Conservation (phyloP, 495 filamentous ascomycete genomes). For the Penicillium pulvis region DNA sequence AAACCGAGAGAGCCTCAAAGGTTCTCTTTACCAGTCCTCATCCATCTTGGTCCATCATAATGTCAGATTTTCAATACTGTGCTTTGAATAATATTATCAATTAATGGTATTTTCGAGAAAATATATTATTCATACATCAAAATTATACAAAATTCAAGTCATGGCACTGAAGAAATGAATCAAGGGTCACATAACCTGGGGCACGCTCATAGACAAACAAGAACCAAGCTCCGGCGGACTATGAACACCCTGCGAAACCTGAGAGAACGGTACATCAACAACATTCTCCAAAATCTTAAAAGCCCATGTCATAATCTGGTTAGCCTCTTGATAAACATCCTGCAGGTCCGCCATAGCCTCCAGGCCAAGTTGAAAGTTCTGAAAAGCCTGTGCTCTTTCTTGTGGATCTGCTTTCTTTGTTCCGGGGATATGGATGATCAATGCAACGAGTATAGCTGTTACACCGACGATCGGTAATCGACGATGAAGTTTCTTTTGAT, state of each 20-base stretch:
- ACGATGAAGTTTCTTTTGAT: conserved; percentile 9
- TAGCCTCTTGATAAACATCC: conserved; percentile 24
- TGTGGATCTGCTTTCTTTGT: conserved; percentile 9
- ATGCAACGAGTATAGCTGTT: conserved; percentile 19
- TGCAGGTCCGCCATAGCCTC: conserved; percentile 19
- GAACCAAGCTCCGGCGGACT: background rate
- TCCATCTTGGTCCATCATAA: no score
- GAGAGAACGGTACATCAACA: background rate
- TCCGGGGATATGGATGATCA: conserved; percentile 22
- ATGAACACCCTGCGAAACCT: background rate
- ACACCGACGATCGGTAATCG: conserved; percentile 19
- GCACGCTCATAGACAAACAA: background rate
- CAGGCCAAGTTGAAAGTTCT: conserved; percentile 17
- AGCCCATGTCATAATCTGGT: conserved; percentile 16
- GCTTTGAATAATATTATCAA: no score
- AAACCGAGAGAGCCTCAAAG: no score
- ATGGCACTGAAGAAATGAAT: background rate
- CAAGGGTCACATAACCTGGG: background rate
- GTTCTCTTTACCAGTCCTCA: no score
- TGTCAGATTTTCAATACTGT: no score
- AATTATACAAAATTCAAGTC: background rate
- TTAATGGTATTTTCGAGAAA: no score
- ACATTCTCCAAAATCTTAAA: conserved; percentile 12
- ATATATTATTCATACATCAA: conserved; percentile 2
- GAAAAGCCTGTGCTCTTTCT: conserved; percentile 10